These are phyloP conservation scores for Ramularia endophylla DNA, from an alignment of 2,329 filamentous ascomycete species.

Conservation along the genomic window DNA sequence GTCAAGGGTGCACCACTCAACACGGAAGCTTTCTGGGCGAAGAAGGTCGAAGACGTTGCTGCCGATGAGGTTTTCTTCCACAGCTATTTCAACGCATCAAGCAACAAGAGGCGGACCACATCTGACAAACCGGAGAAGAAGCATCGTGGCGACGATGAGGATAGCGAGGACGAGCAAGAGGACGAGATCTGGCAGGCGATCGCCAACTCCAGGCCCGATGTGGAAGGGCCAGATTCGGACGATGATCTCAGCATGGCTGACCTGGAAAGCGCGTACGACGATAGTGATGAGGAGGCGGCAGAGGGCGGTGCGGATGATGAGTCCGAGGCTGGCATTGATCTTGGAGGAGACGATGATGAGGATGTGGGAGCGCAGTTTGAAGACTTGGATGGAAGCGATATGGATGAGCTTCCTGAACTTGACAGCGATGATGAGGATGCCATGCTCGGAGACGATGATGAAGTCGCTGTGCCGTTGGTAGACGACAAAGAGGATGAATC, in stretches of 20 bases:
- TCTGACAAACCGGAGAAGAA: conserved; percentile 53
- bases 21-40: conserved; percentile 83
- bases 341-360: conserved; percentile 36
- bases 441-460: conserved; percentile 41
- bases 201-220: conserved; percentile 70
- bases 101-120: conserved; percentile 49
- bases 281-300: conserved; percentile 31
- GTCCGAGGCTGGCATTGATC: conserved; percentile 46
- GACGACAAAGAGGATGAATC: conserved; percentile 47
- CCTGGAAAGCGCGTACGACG: conserved; percentile 33
- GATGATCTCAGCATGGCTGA: conserved; percentile 51
- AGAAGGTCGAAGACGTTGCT: conserved; percentile 79
- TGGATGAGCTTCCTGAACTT: conserved; percentile 47
- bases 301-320: conserved; percentile 21
- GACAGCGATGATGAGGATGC: conserved; percentile 38
- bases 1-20: conserved; percentile 59
- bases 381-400: conserved; percentile 49
- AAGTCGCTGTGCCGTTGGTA: conserved; percentile 51
- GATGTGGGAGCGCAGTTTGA: conserved; percentile 32
- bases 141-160: conserved; percentile 37
- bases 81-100: conserved; percentile 76
- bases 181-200: conserved; percentile 91
- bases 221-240: conserved; percentile 58
- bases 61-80: conserved; percentile 98
- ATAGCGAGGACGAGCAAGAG: conserved; percentile 37